A percentile compares a stretch with the other conserved stretches of the same genome.
Conservation (phyloP, 345 rosid species). For the Brassica incana region DNA sequence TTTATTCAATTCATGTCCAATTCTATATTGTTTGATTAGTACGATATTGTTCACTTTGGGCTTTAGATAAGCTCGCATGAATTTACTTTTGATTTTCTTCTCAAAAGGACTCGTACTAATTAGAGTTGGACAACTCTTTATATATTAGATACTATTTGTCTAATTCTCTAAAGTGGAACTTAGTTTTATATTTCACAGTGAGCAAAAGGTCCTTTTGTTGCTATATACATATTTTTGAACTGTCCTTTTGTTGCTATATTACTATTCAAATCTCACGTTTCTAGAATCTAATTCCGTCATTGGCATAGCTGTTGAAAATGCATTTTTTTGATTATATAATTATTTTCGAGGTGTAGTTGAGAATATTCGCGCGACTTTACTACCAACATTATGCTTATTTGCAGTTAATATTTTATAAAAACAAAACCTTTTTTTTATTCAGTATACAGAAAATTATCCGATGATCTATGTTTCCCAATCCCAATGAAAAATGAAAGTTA, state of each 20-base stretch:
- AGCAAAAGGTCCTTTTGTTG: conserved; percentile 26
- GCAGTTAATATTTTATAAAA: not conserved
- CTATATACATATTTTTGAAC: not conserved
- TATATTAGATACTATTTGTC: too few species aligned
- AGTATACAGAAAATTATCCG: not conserved
- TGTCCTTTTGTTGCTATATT: conserved; percentile 1
- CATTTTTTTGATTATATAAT: conserved; percentile 16
- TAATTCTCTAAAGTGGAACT: too few species aligned
- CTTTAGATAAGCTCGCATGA: too few species aligned
- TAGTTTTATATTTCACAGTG: not conserved
- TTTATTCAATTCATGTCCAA: too few species aligned
- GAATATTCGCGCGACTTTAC: conserved; percentile 15
- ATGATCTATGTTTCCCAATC: not conserved
- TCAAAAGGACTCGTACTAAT: too few species aligned
- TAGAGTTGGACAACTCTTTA: too few species aligned
- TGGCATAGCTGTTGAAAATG: conserved; percentile 28
- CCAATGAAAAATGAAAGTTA: too few species aligned
- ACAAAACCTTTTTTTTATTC: not conserved
- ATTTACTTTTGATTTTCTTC: too few species aligned
- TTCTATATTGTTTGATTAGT: not conserved
- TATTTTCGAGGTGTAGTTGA: conserved; percentile 9
- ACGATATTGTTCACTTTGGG: too few species aligned
- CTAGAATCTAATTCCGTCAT: conserved; percentile 34
- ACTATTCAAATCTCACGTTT: conserved; percentile 18
- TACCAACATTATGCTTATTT: conserved; percentile 1